phyloP scores from a whole-genome alignment of 78 protist genomes.

The Dictyostelium firmibasis region DNA sequence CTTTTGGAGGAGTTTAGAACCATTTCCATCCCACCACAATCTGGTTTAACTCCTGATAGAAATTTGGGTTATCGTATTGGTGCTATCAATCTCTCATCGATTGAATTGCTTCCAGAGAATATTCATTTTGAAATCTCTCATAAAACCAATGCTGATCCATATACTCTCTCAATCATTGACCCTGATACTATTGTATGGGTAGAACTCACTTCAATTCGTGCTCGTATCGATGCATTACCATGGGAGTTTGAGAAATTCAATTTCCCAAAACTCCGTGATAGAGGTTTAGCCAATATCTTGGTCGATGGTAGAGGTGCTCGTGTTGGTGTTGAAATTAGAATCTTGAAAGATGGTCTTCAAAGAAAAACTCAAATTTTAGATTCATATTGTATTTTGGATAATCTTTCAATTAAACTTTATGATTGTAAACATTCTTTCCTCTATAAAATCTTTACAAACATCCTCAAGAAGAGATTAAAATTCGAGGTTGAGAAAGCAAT shows the following conservation, averaged over 20 bases:
- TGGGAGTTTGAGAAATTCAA: conserved; percentile 34
- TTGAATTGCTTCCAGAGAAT: conserved; percentile 67
- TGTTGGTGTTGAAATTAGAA: conserved; percentile 64
- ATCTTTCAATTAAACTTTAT: not conserved
- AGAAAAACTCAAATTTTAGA: conserved; percentile 60
- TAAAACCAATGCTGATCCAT: conserved; percentile 74
- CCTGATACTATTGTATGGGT: conserved; percentile 77
- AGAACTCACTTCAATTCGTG: conserved; percentile 53
- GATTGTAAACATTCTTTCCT: conserved; percentile 49
- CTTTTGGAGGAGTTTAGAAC: conserved; percentile 75
- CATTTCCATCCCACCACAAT: conserved; percentile 47
- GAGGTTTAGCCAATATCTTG: conserved; percentile 28
- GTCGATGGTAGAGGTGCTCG: conserved; percentile 67
- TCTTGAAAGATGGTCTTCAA: conserved; percentile 13
- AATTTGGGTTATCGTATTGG: conserved; percentile 51
- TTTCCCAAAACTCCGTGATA: conserved; percentile 46
- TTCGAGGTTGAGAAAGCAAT: conserved; percentile 56
- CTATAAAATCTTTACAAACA: conserved; percentile 12
- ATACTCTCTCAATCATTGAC: conserved; percentile 55
- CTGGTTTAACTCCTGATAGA: conserved; percentile 41
- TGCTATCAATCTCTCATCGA: conserved; percentile 43
- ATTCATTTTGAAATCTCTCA: conserved; percentile 72
- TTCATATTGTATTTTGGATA: conserved; percentile 51
- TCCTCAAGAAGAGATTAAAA: conserved; percentile 3
- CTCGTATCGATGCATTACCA: conserved; percentile 45